Base-by-base conservation (phyloP, 2,329 filamentous ascomycete species). In the Pestalotiopsis sp. region DNA sequence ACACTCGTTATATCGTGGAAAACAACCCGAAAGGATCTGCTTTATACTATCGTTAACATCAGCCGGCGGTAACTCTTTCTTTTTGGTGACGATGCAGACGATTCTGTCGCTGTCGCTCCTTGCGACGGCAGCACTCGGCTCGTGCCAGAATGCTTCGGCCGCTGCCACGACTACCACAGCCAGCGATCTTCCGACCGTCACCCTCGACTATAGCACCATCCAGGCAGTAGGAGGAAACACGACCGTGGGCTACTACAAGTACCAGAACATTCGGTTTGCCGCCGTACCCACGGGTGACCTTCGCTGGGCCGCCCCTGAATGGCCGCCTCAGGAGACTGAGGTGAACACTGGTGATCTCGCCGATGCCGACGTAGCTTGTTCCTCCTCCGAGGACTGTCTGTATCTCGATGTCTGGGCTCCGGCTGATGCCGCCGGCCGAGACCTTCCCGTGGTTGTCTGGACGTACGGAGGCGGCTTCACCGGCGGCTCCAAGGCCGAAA, bases 251-350 rank as follows among this genome's bases (percentile, higher is more conserved):
- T 76, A 75, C 70, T 78, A 78, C 71, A 78, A 79, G 65, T 79
- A 78, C 57, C 78, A 80, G 67, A 80, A 80, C 63, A 79, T 80
- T 58, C 73, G 79, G 12, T 81, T 76, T 65, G 78, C 77, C 3
- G 75, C 77, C 2, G 73, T 78, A 5, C 77, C 80, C 3, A 77
- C 75, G 2, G 78, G 79, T 1, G 69, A 77, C 45, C 71, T 80
- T 17, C 76, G 78, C 13, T 81, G 74, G 38, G 77, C 77, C 11
- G 75, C 77, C 61, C 79, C 79, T 11, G 41, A 78, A 69, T 79
- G 77, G 77, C 76, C 77, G n/a, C 71, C 75, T 4, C 72, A 75
- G 31, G 79, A 81, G 69, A 77, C 73, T 1, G 70, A 67, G 7
- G 60, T 79, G 68, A 81, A 80, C 69, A 72, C 73, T 59, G 79